phyloP scores from a whole-genome alignment of 768 basidiomycete species.

The Kwoniella newhampshirensis region DNA sequence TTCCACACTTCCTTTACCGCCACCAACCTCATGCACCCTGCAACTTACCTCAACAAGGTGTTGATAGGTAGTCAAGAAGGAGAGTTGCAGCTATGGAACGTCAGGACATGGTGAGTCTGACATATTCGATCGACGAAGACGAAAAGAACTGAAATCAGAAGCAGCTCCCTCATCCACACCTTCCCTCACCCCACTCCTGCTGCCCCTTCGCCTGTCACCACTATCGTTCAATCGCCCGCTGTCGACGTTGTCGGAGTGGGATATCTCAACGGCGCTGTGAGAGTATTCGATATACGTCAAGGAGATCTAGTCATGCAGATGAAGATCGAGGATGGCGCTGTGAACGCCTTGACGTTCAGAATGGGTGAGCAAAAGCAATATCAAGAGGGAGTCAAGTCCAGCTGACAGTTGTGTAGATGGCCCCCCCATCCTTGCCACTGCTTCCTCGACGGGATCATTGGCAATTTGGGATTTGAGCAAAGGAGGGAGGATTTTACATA shows the following conservation, averaged over 20 bases:
- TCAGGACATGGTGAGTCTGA: constrained; percentile 68
- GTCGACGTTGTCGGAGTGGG: constrained; percentile 96
- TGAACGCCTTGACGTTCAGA: constrained; percentile 77
- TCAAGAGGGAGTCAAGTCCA: not conserved
- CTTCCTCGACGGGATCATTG: constrained; percentile 80
- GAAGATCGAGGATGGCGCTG: constrained; percentile 82
- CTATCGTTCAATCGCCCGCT: constrained; percentile 85
- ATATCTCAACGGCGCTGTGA: constrained; percentile 79
- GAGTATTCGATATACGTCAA: constrained; percentile 82
- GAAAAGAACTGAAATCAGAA: not conserved
- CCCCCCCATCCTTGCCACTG: constrained; percentile 81
- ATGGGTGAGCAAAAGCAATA: constrained; percentile 61
- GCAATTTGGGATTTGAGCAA: constrained; percentile 90
- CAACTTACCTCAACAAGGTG: constrained; percentile 95
- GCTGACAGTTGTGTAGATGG: constrained; percentile 61
- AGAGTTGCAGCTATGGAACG: constrained; percentile 88
- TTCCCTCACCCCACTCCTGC: constrained; percentile 62
- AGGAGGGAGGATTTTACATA: constrained; percentile 76
- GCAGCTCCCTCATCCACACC: constrained; percentile 77
- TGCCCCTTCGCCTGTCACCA: constrained; percentile 63
- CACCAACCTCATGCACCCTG: constrained; percentile 81
- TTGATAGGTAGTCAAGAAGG: constrained; percentile 80
- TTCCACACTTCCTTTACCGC: constrained; percentile 85
- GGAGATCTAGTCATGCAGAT: constrained; percentile 86
- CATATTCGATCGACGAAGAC: not conserved